Evolutionary conservation across 2,329 filamentous ascomycete species (phyloP), one percentile per base, ranked within the genome.

Genomic region (Aschersonia sp.): DNA sequence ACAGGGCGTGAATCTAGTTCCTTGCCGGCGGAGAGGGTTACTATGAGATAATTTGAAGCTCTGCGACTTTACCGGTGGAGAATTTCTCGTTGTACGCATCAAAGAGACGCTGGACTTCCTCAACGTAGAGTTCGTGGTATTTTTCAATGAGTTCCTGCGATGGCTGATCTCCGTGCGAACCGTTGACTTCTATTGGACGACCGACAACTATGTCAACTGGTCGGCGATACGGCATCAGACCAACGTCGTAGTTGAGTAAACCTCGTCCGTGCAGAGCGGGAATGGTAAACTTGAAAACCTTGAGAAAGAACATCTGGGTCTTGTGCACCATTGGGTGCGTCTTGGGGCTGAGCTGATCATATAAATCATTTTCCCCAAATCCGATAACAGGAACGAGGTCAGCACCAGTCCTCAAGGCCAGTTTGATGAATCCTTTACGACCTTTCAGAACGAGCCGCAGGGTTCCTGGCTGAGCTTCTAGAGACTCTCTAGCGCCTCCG

Each of bases 181-280:
- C 73, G 45, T 76, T 67, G 5, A 95, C 83, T 52, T 72, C 70
- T 51, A 95, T 87, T 0, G 90, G 88, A 46, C 77, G 74, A 4
- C 90, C 90, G 11, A 95, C 85, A 10, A 98, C 89, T 44, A 95
- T 79, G 59, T 97, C 92, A 50, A 98, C 70, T 9, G 87, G 83
- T 45, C 82, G 74, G 10, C 92, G 80, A 63, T 95, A 97, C 0
- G 92, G 92, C 86, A 97, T 88, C 57, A 97, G 69, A 4, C 92
- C 92, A 11, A 95, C 87, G 62, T 98, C 92, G 61, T 98, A 97
- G 64, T 98, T 98, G 68, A 97, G 95, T 41, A 97, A 82, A 10
- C 90, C 90, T 30, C 89, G 71, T 3, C 89, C 90, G 62, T 95
- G 88, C 57, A 95, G 84, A 31, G 94, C 75, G 1, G 92, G 89